phyloP scores from a whole-genome alignment of 805 yeast genomes.

The Yamadazyma takamatsuzukensis region DNA sequence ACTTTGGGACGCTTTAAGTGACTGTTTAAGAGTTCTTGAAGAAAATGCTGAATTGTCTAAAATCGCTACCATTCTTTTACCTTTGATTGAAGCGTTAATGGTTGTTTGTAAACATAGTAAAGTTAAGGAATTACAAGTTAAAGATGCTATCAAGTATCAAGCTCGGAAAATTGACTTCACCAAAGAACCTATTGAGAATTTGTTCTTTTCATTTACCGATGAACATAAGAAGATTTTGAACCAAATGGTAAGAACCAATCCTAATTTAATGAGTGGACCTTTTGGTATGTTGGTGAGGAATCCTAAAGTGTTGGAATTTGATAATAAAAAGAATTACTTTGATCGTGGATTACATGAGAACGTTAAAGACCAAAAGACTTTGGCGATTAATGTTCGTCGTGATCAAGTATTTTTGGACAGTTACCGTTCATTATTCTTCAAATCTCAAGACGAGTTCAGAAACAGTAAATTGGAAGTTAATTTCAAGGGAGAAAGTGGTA shows the following conservation, averaged over 20 bases:
- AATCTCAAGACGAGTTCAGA: slow-evolving; percentile 68
- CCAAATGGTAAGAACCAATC: slow-evolving; percentile 86
- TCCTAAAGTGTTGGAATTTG: slow-evolving; percentile 89
- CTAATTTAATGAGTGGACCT: slow-evolving; percentile 94
- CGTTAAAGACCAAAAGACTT: slow-evolving; percentile 41
- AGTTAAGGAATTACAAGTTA: slow-evolving; percentile 52
- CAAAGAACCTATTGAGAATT: slow-evolving; percentile 68
- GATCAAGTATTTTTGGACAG: slow-evolving; percentile 92
- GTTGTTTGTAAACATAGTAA: slow-evolving; percentile 90
- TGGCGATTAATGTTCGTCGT: slow-evolving; percentile 70
- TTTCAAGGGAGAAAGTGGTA: slow-evolving; percentile 93
- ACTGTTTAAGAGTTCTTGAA: slow-evolving; percentile 61
- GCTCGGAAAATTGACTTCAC: slow-evolving; percentile 63
- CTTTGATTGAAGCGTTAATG: slow-evolving; percentile 88
- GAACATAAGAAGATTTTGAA: slow-evolving; percentile 84
- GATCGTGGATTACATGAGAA: slow-evolving; percentile 64
- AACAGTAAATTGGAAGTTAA: slow-evolving; percentile 69
- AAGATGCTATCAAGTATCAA: slow-evolving; percentile 59
- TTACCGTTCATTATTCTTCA: slow-evolving; percentile 76
- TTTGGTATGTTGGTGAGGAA: slow-evolving; percentile 84
- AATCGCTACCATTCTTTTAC: slow-evolving; percentile 77
- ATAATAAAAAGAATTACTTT: slow-evolving; percentile 85
- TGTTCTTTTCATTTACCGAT: slow-evolving; percentile 84
- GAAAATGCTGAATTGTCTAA: slow-evolving; percentile 44
- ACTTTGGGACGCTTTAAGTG: slow-evolving; percentile 83